These are phyloP conservation scores for Davidsoniella australis DNA, from an alignment of 2,329 filamentous ascomycete genomes.

Conservation along the genomic window DNA sequence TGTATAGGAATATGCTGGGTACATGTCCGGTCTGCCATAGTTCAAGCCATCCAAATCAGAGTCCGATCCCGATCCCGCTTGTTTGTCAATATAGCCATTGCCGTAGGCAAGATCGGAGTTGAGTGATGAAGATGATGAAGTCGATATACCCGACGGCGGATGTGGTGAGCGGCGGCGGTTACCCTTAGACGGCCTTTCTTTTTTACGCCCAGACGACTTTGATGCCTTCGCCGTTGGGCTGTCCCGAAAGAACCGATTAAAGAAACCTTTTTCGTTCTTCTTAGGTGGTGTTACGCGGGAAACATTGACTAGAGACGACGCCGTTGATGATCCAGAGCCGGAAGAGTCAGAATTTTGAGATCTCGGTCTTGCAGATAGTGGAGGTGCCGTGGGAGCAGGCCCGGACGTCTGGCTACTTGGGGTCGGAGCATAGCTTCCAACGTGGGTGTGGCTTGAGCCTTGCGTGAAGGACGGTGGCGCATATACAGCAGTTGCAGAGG, in stretches of 20 bases:
- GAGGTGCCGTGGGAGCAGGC: too few relatives aligned
- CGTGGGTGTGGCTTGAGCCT: constrained; percentile 3
- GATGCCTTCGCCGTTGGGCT: constrained; percentile 25
- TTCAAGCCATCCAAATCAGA: constrained; percentile 5
- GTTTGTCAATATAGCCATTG: constrained; percentile 33
- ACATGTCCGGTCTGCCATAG: constrained; percentile 5
- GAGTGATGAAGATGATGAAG: constrained; percentile 50
- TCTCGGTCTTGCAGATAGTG: not conserved
- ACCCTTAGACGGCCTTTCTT: too few relatives aligned
- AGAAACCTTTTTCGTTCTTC: constrained; percentile 32
- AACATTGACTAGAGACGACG: constrained; percentile 48
- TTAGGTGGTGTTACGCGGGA: constrained; percentile 34
- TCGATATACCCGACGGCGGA: constrained; percentile 36
- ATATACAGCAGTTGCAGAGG: constrained; percentile 1
- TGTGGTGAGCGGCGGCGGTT: too few relatives aligned
- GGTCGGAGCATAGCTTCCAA: constrained; percentile 1
- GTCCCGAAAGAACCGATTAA: constrained; percentile 39
- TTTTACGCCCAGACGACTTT: too few relatives aligned
- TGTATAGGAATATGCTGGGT: constrained; percentile 4
- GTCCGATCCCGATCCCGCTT: constrained; percentile 7
- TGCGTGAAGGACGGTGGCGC: constrained; percentile 5
- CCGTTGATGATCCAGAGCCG: constrained; percentile 27
- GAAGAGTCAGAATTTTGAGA: constrained; percentile 21
- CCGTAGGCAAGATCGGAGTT: constrained; percentile 55
- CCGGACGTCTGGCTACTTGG: not conserved